Evolutionary conservation across 768 basidiomycete genomes (phyloP).

Genomic region (Naganishia vaughanmartiniae): DNA sequence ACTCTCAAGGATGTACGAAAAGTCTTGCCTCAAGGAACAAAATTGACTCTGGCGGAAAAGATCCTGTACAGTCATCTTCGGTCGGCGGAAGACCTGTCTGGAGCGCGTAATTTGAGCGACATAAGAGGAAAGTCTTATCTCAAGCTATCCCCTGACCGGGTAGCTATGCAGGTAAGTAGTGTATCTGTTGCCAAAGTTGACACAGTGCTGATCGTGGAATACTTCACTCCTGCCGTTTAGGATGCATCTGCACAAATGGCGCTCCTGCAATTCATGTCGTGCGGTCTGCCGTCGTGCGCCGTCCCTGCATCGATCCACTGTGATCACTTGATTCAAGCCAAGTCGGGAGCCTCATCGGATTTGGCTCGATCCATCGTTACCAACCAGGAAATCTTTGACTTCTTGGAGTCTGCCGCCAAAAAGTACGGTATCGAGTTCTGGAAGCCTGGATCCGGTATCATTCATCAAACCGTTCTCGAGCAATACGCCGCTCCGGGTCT

Average conservation of each 20-base stretch:
- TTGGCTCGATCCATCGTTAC: conserved; percentile 71
- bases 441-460: conserved; percentile 79
- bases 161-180: conserved; percentile 89
- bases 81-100: conserved; percentile 69
- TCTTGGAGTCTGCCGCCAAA: conserved; percentile 77
- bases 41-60: conserved; percentile 94
- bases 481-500: conserved; percentile 95
- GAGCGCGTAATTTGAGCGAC: conserved; percentile 57
- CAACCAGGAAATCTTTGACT: conserved; percentile 96
- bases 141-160: conserved; percentile 84
- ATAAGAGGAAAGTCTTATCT: conserved; percentile 84
- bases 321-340: conserved; percentile 93
- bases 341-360: conserved; percentile 80
- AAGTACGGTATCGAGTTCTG: conserved; percentile 88
- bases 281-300: conserved; percentile 74
- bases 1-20: conserved; percentile 70
- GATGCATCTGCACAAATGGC: conserved; percentile 57
- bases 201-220: not conserved
- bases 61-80: conserved; percentile 89
- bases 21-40: conserved; percentile 64
- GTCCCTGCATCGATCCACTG: conserved; percentile 82
- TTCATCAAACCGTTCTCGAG: conserved; percentile 97
- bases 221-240: conserved; percentile 27
- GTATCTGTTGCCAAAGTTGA: not conserved
- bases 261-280: conserved; percentile 96